Evolutionary conservation across 768 basidiomycete species (phyloP), one percentile per base, ranked within the genome.

Genomic region (Sporobolomyces phaffii): DNA sequence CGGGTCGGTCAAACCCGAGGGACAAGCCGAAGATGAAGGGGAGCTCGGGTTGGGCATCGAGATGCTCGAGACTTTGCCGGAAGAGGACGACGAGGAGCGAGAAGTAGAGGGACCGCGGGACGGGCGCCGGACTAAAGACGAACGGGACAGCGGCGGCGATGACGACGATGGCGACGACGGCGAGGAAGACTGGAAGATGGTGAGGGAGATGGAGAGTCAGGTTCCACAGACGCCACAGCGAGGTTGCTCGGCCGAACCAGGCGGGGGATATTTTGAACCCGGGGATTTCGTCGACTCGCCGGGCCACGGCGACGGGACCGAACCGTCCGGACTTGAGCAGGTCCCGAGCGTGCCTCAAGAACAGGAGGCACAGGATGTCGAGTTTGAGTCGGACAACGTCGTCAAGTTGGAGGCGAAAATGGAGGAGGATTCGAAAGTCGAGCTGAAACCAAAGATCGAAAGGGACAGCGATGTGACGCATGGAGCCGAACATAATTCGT

Each of bases 1-100:
- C 24, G 53, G 15, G 13, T 52, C 47, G 31, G 47, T 43, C 14
- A 63, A 66, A 59, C 64, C 58, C 48, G 69, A 65, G 24, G 60
- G 60, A 48, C 49, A 56, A 40, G 57, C 45, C 34, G 54, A 43
- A 50, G 56, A 60, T 17, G 64, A 43, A 33, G 40, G 59, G 3
- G 63, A 61, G 49, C 47, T 22, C 31, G 44, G 34, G 47, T 22
- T 28, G 51, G 54, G 31, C 13, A 7, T 51, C 4, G 50, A 51
- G 53, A 56, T 56, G 34, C n/a, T 53, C 47, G 52, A 36, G n/a
- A 20, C 28, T 1, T 40, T 56, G 8, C 53, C 38, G 28, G 64
- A 64, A 28, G 45, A 49, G 54, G 49, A 51, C 7, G 47, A 36
- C 7, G 33, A 48, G 13, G 45, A 47, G 5, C 45, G 40, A 11